phyloP scores from a whole-genome alignment of 495 filamentous ascomycete species.

The Aspergillus ellipticus region DNA sequence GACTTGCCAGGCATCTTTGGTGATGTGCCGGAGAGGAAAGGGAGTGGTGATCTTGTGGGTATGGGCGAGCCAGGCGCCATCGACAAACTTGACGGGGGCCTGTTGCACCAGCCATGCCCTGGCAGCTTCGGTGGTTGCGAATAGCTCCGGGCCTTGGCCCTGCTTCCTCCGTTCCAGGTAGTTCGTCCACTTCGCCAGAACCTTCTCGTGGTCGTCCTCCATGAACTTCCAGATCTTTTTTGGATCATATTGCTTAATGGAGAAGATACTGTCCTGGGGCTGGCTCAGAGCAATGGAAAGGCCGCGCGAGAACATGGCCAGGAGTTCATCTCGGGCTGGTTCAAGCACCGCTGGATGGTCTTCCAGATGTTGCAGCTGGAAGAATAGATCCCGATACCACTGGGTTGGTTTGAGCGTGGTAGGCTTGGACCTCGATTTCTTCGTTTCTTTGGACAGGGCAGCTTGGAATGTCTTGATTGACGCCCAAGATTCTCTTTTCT shows the following conservation, averaged over 20 bases:
- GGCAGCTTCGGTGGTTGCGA: not conserved
- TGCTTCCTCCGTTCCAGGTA: not conserved
- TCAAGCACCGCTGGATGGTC: not conserved
- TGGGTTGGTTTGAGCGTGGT: not conserved
- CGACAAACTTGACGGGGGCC: not conserved
- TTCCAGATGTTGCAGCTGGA: not conserved
- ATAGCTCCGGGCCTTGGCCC: not conserved
- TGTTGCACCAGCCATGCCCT: not conserved
- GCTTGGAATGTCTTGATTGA: too few species aligned
- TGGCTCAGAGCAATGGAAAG: not conserved
- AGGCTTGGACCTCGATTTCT: not conserved
- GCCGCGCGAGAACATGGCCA: not conserved
- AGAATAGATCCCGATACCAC: not conserved
- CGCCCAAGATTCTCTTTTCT: too few species aligned
- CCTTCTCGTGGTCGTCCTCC: not conserved
- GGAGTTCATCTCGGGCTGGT: not conserved
- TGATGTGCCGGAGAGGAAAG: not conserved
- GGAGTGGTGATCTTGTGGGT: not conserved
- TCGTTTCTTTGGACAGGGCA: too few species aligned
- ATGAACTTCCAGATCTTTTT: not conserved
- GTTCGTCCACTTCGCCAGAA: not conserved
- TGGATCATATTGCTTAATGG: not conserved
- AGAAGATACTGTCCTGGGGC: not conserved
- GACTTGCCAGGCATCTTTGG: slow-evolving; percentile 40
- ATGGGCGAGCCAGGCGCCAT: not conserved